These are phyloP conservation scores for Yamadazyma oceani DNA, from an alignment of 1,139 yeast species.

Conservation along the genomic window DNA sequence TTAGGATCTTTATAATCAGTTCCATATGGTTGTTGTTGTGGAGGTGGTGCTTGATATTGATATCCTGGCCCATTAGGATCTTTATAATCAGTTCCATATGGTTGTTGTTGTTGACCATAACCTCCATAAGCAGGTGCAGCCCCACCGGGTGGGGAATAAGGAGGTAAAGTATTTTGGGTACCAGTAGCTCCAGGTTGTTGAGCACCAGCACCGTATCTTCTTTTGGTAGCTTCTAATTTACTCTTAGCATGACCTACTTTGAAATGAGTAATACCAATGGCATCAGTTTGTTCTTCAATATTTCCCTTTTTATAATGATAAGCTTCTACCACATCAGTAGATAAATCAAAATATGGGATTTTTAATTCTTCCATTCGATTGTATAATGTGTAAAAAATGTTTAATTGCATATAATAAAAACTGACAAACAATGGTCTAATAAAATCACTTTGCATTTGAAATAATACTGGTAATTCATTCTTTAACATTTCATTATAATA, in stretches of 20 bases:
- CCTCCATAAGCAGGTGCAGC: conserved; percentile 22
- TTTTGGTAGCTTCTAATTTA: conserved; percentile 78
- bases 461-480: conserved; percentile 81
- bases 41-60: conserved; percentile 10
- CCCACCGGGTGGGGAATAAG: conserved; percentile 24
- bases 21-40: conserved; percentile 9
- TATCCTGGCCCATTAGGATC: conserved; percentile 20
- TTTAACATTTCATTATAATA: conserved; percentile 94
- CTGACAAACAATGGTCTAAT: conserved; percentile 91
- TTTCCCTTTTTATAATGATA: conserved; percentile 82
- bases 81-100: conserved; percentile 17
- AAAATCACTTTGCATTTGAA: conserved; percentile 85
- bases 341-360: conserved; percentile 90
- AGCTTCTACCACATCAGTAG: conserved; percentile 78
- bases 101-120: conserved; percentile 11
- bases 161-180: conserved; percentile 21
- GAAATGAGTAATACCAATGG: conserved; percentile 84
- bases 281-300: conserved; percentile 85
- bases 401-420: conserved; percentile 95
- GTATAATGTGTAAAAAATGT: conserved; percentile 89
- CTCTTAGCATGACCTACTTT: conserved; percentile 83
- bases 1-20: conserved; percentile 17
- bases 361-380: conserved; percentile 92
- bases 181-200: conserved; percentile 23
- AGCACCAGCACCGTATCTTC: conserved; percentile 48